phyloP scores from a whole-genome alignment of 1,284 basidiomycete species.

The Cryptococcus sp. region DNA sequence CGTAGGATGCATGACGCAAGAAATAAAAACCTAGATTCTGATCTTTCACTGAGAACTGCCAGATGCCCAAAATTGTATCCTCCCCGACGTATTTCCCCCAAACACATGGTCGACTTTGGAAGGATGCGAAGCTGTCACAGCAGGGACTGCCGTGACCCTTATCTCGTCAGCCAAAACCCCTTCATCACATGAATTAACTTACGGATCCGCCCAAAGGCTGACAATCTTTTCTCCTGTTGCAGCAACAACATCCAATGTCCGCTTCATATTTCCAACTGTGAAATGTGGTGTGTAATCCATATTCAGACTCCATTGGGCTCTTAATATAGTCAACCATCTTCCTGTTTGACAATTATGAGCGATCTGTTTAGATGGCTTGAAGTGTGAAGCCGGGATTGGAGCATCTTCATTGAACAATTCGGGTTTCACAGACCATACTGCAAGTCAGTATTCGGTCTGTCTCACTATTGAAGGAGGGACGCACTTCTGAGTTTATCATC shows the following conservation, averaged over 20 bases:
- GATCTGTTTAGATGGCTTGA: conserved; percentile 32
- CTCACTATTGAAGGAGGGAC: conserved; percentile 2
- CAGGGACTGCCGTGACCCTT: conserved; percentile 49
- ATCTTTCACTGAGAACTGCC: background rate
- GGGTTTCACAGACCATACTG: conserved; percentile 49
- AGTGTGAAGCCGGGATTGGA: conserved; percentile 27
- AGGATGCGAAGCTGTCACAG: conserved; percentile 50
- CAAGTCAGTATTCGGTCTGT: background rate
- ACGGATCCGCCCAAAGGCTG: conserved; percentile 35
- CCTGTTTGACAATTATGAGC: conserved; percentile 52
- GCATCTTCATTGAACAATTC: conserved; percentile 24
- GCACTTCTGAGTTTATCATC: conserved; percentile 47
- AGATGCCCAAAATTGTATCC: conserved; percentile 41
- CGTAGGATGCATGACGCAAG: background rate
- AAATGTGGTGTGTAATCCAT: conserved; percentile 49
- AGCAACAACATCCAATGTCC: conserved; percentile 45
- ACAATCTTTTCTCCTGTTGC: conserved; percentile 43
- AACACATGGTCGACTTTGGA: conserved; percentile 41
- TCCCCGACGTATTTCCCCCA: conserved; percentile 47
- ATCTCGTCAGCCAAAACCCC: background rate
- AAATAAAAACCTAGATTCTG: background rate
- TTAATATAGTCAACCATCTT: conserved; percentile 50
- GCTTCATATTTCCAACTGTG: conserved; percentile 51
- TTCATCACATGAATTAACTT: conserved; percentile 6
- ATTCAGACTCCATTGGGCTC: conserved; percentile 50